Base-by-base conservation (phyloP, 2,329 filamentous ascomycete genomes). In the Drechmeria coniospora region DNA sequence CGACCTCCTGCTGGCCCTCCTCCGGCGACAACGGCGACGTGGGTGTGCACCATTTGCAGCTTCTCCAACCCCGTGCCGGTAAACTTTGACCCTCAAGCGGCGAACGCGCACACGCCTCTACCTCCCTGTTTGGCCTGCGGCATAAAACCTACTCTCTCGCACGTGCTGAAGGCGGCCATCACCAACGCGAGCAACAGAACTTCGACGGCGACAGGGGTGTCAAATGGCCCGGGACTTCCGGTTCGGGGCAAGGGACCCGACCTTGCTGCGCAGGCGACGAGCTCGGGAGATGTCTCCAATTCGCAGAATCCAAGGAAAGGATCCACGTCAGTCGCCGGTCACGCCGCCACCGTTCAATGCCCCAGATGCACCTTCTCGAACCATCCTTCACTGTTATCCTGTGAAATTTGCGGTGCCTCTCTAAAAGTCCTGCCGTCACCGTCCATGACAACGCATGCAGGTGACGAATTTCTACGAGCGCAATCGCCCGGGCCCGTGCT, bases 31-130 rank as follows among this genome's bases (percentile, higher is more conserved):
- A 68, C 63, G 33, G 82, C 81, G 5, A 94, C 84, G 4, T 95
- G 87, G 87, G 76, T 95, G 13, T 95, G 87, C 56, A 79, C 81
- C 2, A 95, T 95, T 44, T 95, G 87, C 61, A 87, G 80, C 40
- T 92, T 92, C 47, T 87, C 86, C 8, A 95, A 95, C 44, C 78
- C 82, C 0, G 74, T 94, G 2, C 86, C 90, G 1, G 80, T 81
- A 21, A 94, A 93, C 50, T 95, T 95, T 49, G 87, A 95, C 43
- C 80, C 84, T 0, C 66, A 75, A 1, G 75, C 78, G 3, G 83
- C 83, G 7, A 90, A 72, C 35, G 70, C 75, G 13, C 73, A 83
- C 36, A 92, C 80, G 5, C 77, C 76, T 7, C 57, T 93, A 14
- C 79, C 86, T 4, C 82, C 87, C 39, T 98, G 90, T 47, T 61